Evolutionary conservation across 768 basidiomycete genomes (phyloP).

Genomic region (Hemileccinum impolitum): DNA sequence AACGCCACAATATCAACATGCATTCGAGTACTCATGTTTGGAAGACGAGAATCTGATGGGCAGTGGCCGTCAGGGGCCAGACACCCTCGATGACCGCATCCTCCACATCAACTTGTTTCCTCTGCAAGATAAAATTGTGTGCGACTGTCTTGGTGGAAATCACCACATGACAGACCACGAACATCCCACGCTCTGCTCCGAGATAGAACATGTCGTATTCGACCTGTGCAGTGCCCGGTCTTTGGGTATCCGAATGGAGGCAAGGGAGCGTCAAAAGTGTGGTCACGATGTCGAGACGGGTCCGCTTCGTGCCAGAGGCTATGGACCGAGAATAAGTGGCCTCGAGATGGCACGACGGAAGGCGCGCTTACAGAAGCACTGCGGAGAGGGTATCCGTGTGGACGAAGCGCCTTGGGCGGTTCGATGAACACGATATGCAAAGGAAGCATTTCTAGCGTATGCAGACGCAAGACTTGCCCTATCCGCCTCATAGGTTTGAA

Average conservation of each 20-base stretch:
- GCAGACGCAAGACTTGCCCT: constrained; percentile 33
- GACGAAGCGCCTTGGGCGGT: not conserved
- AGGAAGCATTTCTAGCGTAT: constrained; percentile 29
- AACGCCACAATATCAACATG: not conserved
- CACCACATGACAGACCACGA: constrained; percentile 23
- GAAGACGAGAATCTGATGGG: constrained; percentile 33
- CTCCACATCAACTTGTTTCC: constrained; percentile 28
- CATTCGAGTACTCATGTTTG: constrained; percentile 6
- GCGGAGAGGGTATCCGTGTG: not conserved
- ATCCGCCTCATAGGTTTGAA: constrained; percentile 31
- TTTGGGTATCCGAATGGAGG: constrained; percentile 18
- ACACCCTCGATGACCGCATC: constrained; percentile 26
- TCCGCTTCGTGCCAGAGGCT: constrained; percentile 20
- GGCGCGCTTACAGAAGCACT: constrained; percentile 17
- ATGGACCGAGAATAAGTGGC: constrained; percentile 1
- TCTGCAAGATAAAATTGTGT: constrained; percentile 31
- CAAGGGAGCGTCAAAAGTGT: constrained; percentile 24
- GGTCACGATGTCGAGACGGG: constrained; percentile 27
- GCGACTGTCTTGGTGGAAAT: constrained; percentile 16
- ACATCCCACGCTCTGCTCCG: constrained; percentile 26
- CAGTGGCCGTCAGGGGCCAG: constrained; percentile 30
- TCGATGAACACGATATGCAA: constrained; percentile 27
- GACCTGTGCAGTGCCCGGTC: constrained; percentile 9
- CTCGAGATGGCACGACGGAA: not conserved
- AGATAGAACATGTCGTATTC: constrained; percentile 32